Conservation (phyloP, 805 yeast species). For the Wickerhamiella cacticola region DNA sequence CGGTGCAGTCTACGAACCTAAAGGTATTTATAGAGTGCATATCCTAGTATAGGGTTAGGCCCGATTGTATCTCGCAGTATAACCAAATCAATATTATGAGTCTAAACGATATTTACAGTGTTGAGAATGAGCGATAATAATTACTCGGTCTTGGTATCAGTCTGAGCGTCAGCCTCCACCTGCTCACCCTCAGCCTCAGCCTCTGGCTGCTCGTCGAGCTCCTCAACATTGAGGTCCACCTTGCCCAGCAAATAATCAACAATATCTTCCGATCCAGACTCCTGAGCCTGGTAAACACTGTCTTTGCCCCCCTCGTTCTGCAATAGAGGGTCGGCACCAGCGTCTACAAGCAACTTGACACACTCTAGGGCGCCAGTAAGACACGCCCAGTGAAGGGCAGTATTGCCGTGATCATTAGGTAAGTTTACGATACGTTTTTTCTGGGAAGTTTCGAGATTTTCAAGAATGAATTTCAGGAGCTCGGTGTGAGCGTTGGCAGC, state of each 20-base stretch:
- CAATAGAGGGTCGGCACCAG: constrained; percentile 69
- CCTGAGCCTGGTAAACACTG: constrained; percentile 79
- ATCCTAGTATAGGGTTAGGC: no score
- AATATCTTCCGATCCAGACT: constrained; percentile 58
- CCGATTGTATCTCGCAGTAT: no score
- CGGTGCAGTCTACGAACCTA: no score
- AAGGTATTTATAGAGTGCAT: no score
- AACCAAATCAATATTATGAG: no score
- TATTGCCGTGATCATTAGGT: constrained; percentile 74
- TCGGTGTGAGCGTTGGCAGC: constrained; percentile 85
- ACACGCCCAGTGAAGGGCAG: constrained; percentile 95
- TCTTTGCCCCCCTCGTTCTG: constrained; percentile 72
- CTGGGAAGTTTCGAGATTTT: constrained; percentile 33
- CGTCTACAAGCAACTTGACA: constrained; percentile 58
- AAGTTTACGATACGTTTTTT: constrained; percentile 35
- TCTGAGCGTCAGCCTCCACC: constrained; percentile 4
- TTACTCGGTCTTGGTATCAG: neutral
- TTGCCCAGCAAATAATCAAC: constrained; percentile 65
- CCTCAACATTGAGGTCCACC: constrained; percentile 56
- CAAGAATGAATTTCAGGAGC: constrained; percentile 47
- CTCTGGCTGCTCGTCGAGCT: constrained; percentile 24
- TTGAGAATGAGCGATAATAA: no score
- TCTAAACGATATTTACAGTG: no score
- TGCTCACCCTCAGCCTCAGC: constrained; percentile 28
- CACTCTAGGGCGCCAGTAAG: constrained; percentile 69